Evolutionary conservation across 768 basidiomycete genomes (phyloP).

Genomic region (Lenzites betulinus): DNA sequence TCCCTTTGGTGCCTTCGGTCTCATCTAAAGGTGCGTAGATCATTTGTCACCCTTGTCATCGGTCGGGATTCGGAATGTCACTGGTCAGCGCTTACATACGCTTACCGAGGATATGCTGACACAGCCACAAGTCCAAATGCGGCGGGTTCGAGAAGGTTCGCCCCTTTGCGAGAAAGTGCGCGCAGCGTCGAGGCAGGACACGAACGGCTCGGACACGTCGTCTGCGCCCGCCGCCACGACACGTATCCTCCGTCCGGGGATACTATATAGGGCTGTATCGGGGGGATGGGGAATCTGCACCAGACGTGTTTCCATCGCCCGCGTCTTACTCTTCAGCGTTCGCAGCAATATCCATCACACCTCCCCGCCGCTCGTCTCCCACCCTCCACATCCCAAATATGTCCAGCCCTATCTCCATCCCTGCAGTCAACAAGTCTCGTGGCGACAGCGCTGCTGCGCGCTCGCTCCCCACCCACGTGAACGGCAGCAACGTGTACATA

Average conservation of each 20-base stretch:
- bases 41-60: too few species aligned
- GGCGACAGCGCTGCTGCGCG: background rate
- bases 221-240: background rate
- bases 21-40: too few species aligned
- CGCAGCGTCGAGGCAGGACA: background rate
- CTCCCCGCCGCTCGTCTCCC: background rate
- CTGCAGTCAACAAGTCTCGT: constrained; percentile 6
- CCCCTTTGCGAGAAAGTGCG: background rate
- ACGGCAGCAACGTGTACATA: constrained; percentile 19
- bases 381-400: constrained; percentile 1
- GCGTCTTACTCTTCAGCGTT: background rate
- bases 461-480: background rate
- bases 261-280: constrained; percentile 3
- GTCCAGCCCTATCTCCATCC: constrained; percentile 29
- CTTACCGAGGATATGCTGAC: background rate
- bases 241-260: background rate
- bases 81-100: background rate
- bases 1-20: too few species aligned
- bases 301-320: constrained; percentile 5
- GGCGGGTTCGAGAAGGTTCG: constrained; percentile 11
- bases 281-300: background rate
- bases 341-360: background rate
- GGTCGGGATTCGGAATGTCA: too few species aligned
- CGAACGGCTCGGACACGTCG: background rate
- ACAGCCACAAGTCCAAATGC: constrained; percentile 11